Evolutionary conservation across 805 yeast genomes (phyloP).

Genomic region (Hermanozyma aechmeae): DNA sequence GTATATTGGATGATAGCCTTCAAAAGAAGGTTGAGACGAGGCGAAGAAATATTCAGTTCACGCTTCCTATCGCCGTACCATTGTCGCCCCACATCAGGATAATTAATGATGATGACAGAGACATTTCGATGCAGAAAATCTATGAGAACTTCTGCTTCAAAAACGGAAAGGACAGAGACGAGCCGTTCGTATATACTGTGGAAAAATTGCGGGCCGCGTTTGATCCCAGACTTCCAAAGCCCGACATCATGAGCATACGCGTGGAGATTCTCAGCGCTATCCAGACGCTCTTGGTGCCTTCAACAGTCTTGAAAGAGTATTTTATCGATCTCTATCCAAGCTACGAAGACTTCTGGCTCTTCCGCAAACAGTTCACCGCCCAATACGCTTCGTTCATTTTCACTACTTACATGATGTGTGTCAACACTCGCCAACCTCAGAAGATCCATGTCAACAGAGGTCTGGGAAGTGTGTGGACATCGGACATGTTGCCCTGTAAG

Average conservation of each 20-base stretch:
- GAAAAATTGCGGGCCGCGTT: conserved; percentile 85
- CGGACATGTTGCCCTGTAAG: conserved; percentile 91
- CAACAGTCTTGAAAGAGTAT: conserved; percentile 70
- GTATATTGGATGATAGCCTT: conserved; percentile 77
- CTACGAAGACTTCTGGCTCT: conserved; percentile 94
- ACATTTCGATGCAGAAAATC: conserved; percentile 68
- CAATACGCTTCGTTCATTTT: conserved; percentile 91
- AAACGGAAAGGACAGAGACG: conserved; percentile 71
- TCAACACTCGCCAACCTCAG: conserved; percentile 87
- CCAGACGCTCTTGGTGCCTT: conserved; percentile 80
- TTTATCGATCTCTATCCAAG: conserved; percentile 60
- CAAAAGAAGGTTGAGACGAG: conserved; percentile 80
- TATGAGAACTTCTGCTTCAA: conserved; percentile 81
- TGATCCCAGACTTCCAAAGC: conserved; percentile 89
- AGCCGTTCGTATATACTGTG: conserved; percentile 78
- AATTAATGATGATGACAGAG: conserved; percentile 71
- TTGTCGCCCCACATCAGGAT: conserved; percentile 90
- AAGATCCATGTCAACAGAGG: conserved; percentile 75
- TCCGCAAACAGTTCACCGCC: conserved; percentile 89
- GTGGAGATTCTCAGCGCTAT: conserved; percentile 88
- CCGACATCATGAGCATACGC: conserved; percentile 80
- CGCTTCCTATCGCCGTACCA: conserved; percentile 88
- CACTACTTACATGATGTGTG: conserved; percentile 90
- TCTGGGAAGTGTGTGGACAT: conserved; percentile 86
- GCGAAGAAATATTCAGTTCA: conserved; percentile 73